Evolutionary conservation across 805 yeast species (phyloP), one percentile per base, ranked within the genome.

Genomic region (Jamesozyma gamospora): DNA sequence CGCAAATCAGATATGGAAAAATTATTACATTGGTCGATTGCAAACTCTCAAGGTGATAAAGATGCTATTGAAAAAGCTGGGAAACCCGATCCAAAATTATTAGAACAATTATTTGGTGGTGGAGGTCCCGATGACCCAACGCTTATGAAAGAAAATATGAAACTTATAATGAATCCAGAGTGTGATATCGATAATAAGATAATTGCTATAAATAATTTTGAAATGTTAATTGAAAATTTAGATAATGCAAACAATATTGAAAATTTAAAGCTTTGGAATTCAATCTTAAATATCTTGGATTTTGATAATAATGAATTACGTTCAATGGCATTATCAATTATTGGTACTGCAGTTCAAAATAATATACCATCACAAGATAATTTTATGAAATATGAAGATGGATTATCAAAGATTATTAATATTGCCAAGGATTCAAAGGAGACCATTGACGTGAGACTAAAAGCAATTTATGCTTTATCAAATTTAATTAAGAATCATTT

Each of bases 1-100:
- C n/a, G n/a, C n/a, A n/a, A n/a, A n/a, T n/a, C n/a, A n/a, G n/a
- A 28, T 13, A 90, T 90, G 97, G 96, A 90, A 44, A 88, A 88
- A 61, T 62, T 90, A 45, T 62, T 90, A 46, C 84, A 87, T 50
- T 90, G 98, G 98, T 87, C 96, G 4, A 71, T 84, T 36, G 82
- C 88, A 32, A 75, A 82, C 56, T 72, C 86, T 42, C 70, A 80
- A 8, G 80, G 79, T 11, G 90, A 83, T 49, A 70, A 79, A 41
- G 84, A 75, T 39, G 82, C 86, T 1, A 70, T 71, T 37, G 72
- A 64, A 3, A 73, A 68, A 45, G 74, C 74, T 4, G 87, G 88
- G 1, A 65, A 69, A 9, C 86, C 87, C 15, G 94, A 87, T 58
- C 85, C 92, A n/a, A 74, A 82, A 52, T 64, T 79, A 42, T 63